Evolutionary conservation across 2,329 filamentous ascomycete genomes (phyloP).

Genomic region (Piedraia hortae): DNA sequence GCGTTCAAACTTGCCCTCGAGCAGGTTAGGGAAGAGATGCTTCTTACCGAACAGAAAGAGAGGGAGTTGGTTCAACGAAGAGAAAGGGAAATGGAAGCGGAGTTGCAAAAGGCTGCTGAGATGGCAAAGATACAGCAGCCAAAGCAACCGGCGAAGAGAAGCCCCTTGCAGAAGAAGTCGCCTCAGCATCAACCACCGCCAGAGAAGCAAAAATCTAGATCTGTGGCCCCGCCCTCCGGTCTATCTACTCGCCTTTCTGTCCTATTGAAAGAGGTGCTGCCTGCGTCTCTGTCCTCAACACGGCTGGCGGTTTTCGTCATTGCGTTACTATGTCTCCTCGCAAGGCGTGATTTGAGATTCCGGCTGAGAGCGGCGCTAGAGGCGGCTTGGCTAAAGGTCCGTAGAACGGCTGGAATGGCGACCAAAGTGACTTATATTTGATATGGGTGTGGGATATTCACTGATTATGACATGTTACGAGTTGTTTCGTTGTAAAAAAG

Average conservation of each 20-base stretch:
- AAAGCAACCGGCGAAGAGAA: conserved; percentile 13
- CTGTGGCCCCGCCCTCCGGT: too few species aligned
- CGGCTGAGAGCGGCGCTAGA: conserved; percentile 40
- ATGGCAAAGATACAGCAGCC: conserved; percentile 10
- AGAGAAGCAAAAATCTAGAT: too few species aligned
- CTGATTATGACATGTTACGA: too few species aligned
- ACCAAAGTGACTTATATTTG: conserved; percentile 92
- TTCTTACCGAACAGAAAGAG: conserved; percentile 36
- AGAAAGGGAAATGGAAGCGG: conserved; percentile 20
- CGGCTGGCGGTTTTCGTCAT: conserved; percentile 40
- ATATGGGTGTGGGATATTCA: too few species aligned
- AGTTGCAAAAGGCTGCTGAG: conserved; percentile 11
- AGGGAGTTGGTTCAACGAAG: conserved; percentile 31
- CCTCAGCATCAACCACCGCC: too few species aligned
- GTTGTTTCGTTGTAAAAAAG: too few species aligned
- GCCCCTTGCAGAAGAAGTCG: conserved; percentile 1
- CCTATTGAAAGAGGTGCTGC: conserved; percentile 7
- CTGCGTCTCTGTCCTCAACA: too few species aligned
- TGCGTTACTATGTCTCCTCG: conserved; percentile 49
- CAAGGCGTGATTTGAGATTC: conserved; percentile 46
- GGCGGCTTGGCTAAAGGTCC: conserved; percentile 53
- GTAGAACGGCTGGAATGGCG: conserved; percentile 74
- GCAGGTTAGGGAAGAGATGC: conserved; percentile 57
- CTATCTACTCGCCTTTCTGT: too few species aligned
- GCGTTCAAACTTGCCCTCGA: conserved; percentile 69